Conservation (phyloP, 78 protist species). For the Carpediemonas membranifera region DNA sequence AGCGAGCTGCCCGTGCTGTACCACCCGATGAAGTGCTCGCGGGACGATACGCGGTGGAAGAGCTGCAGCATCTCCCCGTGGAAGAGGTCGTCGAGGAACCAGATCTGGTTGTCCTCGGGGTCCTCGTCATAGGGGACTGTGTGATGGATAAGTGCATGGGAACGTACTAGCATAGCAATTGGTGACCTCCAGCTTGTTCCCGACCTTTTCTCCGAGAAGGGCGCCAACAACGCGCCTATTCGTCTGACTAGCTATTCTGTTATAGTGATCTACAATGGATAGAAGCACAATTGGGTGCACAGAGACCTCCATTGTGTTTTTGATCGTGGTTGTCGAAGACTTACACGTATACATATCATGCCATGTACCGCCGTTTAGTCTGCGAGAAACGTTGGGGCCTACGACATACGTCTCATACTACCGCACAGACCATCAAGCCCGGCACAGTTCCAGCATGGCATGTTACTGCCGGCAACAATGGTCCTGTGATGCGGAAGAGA, state of each 20-base stretch:
- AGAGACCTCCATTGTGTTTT: background rate
- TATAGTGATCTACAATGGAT: conserved; percentile 1
- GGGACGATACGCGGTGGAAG: background rate
- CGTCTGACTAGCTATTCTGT: background rate
- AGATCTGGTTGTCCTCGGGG: background rate
- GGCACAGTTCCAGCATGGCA: too few relatives aligned
- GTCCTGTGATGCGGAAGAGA: too few relatives aligned
- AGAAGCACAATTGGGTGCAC: conserved; percentile 11
- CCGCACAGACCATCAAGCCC: too few relatives aligned
- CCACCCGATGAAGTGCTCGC: conserved; percentile 9
- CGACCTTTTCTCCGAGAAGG: background rate
- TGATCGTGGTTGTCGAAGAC: too few relatives aligned
- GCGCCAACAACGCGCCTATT: conserved; percentile 6
- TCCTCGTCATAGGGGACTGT: conserved; percentile 10
- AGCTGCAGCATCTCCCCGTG: conserved; percentile 2
- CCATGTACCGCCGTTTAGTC: too few relatives aligned
- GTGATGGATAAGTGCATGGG: too few relatives aligned
- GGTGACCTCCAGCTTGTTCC: conserved; percentile 2
- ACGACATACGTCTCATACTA: too few relatives aligned
- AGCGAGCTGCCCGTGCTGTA: conserved; percentile 8
- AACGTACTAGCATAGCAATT: conserved; percentile 10
- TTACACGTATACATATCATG: too few relatives aligned
- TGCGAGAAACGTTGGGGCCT: too few relatives aligned
- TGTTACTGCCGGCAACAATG: too few relatives aligned
- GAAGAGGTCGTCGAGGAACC: conserved; percentile 1